Evolutionary conservation across 768 basidiomycete species (phyloP).

Genomic region (Auricularia cornea): DNA sequence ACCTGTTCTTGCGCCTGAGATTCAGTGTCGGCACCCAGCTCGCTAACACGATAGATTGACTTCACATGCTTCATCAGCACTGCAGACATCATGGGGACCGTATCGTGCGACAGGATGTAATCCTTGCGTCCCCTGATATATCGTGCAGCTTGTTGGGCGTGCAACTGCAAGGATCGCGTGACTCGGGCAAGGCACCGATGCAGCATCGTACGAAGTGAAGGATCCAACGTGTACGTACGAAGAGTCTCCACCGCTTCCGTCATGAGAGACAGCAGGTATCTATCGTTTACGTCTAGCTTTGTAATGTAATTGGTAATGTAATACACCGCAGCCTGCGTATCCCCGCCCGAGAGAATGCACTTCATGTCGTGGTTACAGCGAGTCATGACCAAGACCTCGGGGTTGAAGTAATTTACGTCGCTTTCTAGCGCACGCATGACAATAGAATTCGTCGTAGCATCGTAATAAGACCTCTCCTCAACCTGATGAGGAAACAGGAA

Average conservation of each 20-base stretch:
- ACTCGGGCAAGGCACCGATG: conserved; percentile 26
- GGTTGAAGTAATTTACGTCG: conserved; percentile 26
- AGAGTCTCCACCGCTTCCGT: conserved; percentile 3
- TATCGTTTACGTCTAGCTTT: conserved; percentile 21
- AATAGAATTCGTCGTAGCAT: conserved; percentile 24
- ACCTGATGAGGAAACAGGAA: conserved; percentile 28
- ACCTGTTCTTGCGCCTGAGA: too few species aligned
- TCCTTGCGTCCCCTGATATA: conserved; percentile 23
- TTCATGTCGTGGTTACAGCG: conserved; percentile 29
- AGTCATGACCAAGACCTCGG: conserved; percentile 24
- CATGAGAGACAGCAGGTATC: conserved; percentile 19
- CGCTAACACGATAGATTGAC: neutral
- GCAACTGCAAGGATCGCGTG: conserved; percentile 22
- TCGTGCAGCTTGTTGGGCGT: conserved; percentile 26
- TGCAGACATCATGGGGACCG: conserved; percentile 20
- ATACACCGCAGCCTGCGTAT: conserved; percentile 28
- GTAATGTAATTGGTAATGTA: conserved; percentile 31
- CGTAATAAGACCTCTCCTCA: conserved; percentile 20
- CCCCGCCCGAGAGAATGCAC: conserved; percentile 26
- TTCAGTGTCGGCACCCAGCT: conserved; percentile 1
- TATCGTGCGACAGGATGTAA: conserved; percentile 19
- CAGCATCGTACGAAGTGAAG: conserved; percentile 19
- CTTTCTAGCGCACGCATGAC: conserved; percentile 20
- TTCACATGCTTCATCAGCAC: conserved; percentile 5
- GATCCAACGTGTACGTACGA: conserved; percentile 1